Percentiles rank a stretch among this genome's conserved stretches.
Evolutionary conservation across 176 grass and related monocot species (phyloP).

Genomic region (Carex littledalei): DNA sequence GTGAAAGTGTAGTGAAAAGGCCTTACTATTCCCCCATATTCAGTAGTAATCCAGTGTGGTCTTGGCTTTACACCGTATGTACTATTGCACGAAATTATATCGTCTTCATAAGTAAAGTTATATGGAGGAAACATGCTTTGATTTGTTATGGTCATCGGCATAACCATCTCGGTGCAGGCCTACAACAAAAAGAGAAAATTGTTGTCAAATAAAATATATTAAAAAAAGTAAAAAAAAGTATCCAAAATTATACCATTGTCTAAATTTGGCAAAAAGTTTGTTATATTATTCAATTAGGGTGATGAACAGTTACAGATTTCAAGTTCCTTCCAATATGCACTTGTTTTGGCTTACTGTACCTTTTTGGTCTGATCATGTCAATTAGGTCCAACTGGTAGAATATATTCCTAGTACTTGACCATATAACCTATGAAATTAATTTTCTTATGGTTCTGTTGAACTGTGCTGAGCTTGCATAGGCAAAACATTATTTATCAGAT

Average conservation of each 20-base stretch:
- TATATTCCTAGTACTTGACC: neutral
- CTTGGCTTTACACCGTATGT: conserved; percentile 50
- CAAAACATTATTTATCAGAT: neutral
- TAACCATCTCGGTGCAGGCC: conserved; percentile 98
- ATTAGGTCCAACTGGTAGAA: neutral
- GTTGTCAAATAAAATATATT: no score
- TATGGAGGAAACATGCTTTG: conserved; percentile 80
- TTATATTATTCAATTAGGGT: neutral
- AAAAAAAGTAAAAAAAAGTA: neutral
- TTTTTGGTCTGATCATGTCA: neutral
- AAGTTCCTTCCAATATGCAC: neutral
- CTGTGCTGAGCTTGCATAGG: neutral
- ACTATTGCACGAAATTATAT: conserved; percentile 29
- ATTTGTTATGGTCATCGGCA: conserved; percentile 62
- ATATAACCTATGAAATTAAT: neutral
- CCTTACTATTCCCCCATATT: conserved; percentile 88
- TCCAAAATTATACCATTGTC: neutral
- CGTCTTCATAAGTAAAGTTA: conserved; percentile 45
- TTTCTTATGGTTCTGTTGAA: neutral
- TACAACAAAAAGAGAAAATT: conserved; percentile 4
- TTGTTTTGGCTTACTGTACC: neutral
- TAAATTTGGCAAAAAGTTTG: neutral
- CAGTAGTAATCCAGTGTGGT: conserved; percentile 81
- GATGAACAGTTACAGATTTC: neutral
- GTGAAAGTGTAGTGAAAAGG: neutral